Evolutionary conservation across 306 rosid genomes (phyloP), one percentile per base, ranked within the genome.

Genomic region (Vachellia collinsii): DNA sequence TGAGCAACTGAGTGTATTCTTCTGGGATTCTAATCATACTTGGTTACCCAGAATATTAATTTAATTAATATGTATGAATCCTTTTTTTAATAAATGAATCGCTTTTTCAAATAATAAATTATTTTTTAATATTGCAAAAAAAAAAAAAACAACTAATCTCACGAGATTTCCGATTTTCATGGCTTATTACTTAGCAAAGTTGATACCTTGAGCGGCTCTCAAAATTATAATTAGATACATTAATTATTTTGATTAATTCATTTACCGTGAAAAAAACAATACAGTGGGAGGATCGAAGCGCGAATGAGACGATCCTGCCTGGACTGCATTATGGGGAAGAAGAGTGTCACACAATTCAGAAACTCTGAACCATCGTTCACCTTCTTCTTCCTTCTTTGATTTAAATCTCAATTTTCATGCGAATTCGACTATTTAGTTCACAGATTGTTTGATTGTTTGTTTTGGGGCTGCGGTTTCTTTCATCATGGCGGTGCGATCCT

Each of bases 401-500:
- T 7, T 37, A 1, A 38, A 38, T 48, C n/a, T 41, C 79, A 44
- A 23, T 70, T 75, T 41, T 4, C 14, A 8, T 58, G 39, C 37
- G 19, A 63, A 73, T 48, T 12, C 62, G 9, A 2, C 65, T 34
- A 59, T 78, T 50, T 77, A 22, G 25, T 25, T 19, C 44, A 42
- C 23, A 17, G 58, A 50, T 16, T 73, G 16, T 48, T 43, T 17
- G 66, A 46, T 17, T 50, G 61, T 1, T 4, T 72, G 46, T 37
- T 75, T 41, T 68, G 25, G 12, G 38, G 25, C 53, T n/a, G 34
- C 7, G 63, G 43, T 58, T 59, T 69, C 44, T 13, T n/a, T 59
- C 6, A 43, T 73, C 79, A 95, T 95, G 98, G 94, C 87, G 87
- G 75, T 78, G 83, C 87, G 92, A 89, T 85, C 90, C 76, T 79